A percentile compares a stretch with the other conserved stretches of the same genome.
These are phyloP conservation scores for Tetraselmis striata DNA, from an alignment of 139 green algal species.

Conservation along the genomic window DNA sequence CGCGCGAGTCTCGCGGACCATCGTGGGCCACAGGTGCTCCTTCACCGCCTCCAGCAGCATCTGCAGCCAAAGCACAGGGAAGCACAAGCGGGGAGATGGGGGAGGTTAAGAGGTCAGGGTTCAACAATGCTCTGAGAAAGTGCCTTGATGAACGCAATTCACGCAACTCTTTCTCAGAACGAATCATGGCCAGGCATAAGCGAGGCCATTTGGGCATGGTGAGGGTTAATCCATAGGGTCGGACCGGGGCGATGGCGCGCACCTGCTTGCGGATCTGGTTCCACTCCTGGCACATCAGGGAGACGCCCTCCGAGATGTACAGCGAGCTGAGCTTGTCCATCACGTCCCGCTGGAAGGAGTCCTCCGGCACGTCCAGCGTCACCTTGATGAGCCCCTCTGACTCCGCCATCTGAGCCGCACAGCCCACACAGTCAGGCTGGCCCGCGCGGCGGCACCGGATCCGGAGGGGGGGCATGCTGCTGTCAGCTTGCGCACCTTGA, in stretches of 20 bases:
- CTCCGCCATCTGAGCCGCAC: slow-evolving; percentile 9
- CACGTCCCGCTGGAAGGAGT: not conserved
- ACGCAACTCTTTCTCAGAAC: no score
- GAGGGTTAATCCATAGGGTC: no score
- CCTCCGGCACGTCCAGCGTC: slow-evolving; percentile 8
- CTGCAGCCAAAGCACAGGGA: not conserved
- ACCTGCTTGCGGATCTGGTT: slow-evolving; percentile 53
- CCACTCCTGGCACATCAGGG: slow-evolving; percentile 40
- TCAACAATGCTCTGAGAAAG: no score
- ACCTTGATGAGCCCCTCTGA: slow-evolving; percentile 19
- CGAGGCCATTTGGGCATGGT: no score
- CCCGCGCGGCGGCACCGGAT: no score
- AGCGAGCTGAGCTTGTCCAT: not conserved
- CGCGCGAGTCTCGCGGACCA: slow-evolving; percentile 44
- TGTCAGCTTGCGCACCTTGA: slow-evolving; percentile 24
- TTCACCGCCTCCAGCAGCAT: slow-evolving; percentile 40
- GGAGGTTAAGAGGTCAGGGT: no score
- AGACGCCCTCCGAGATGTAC: slow-evolving; percentile 33
- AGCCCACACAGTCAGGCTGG: no score
- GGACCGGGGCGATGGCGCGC: no score
- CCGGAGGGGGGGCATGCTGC: no score
- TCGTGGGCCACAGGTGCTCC: slow-evolving; percentile 44
- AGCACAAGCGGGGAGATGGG: no score
- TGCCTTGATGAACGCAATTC: no score
- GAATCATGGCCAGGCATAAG: no score